A percentile compares a stretch with the other conserved stretches of the same genome.
These are phyloP conservation scores for Aphanocladium album DNA, from an alignment of 2,329 filamentous ascomycete genomes.

Conservation along the genomic window DNA sequence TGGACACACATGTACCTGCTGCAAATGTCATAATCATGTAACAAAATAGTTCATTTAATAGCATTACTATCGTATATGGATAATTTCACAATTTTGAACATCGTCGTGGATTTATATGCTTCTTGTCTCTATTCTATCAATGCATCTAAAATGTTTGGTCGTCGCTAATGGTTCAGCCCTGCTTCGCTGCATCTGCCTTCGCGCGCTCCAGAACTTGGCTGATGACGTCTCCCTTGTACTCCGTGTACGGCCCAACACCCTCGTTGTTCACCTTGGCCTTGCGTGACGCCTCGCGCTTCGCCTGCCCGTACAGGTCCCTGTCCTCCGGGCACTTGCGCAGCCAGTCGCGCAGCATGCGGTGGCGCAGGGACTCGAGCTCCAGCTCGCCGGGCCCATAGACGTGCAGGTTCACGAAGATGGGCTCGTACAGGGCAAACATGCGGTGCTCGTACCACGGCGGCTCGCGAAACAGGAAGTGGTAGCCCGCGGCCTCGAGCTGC, in stretches of 20 bases:
- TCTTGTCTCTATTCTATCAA: not conserved
- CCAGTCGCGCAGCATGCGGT: slow-evolving; percentile 40
- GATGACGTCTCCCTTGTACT: slow-evolving; percentile 35
- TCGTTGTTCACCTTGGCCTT: slow-evolving; percentile 25
- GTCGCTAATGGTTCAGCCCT: not conserved
- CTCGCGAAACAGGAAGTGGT: slow-evolving; percentile 38
- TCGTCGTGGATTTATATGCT: too few relatives aligned
- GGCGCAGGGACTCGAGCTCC: slow-evolving; percentile 34
- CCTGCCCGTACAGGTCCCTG: slow-evolving; percentile 32
- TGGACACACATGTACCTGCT: not conserved
- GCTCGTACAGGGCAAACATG: slow-evolving; percentile 28
- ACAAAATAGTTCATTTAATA: not conserved
- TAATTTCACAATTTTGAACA: too few relatives aligned
- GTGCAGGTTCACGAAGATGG: slow-evolving; percentile 35
- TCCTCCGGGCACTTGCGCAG: slow-evolving; percentile 31
- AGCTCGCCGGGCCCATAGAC: slow-evolving; percentile 35
- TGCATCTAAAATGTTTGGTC: not conserved
- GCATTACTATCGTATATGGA: too few relatives aligned
- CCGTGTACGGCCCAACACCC: slow-evolving; percentile 33
- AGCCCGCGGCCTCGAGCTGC: slow-evolving; percentile 33
- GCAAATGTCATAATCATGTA: not conserved
- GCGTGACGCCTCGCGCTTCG: slow-evolving; percentile 33
- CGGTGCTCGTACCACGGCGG: slow-evolving; percentile 39
- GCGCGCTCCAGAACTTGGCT: slow-evolving; percentile 29
- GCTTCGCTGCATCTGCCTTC: slow-evolving; percentile 10